Conservation (phyloP, 495 filamentous ascomycete species). For the Margaritispora aquatica region DNA sequence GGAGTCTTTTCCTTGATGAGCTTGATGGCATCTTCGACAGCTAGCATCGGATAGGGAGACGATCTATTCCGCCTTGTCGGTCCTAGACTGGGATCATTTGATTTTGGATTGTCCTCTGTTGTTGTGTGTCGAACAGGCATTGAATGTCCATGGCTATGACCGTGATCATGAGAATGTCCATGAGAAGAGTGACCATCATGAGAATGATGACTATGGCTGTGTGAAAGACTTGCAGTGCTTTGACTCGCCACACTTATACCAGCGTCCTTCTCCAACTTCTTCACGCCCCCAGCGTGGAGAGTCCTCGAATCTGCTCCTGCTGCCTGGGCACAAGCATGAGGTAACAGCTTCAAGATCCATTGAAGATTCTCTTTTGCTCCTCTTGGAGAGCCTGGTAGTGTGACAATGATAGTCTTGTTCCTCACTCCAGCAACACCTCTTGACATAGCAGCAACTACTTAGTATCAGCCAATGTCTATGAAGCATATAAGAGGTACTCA, state of each 20-base stretch:
- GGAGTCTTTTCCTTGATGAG: conserved; percentile 67
- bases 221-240: background rate
- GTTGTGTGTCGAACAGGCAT: conserved; percentile 66
- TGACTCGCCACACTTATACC: conserved; percentile 43
- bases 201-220: conserved; percentile 24
- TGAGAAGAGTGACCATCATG: conserved; percentile 20
- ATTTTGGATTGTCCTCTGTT: conserved; percentile 50
- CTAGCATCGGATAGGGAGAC: conserved; percentile 89
- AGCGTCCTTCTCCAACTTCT: conserved; percentile 79
- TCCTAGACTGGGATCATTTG: conserved; percentile 77
- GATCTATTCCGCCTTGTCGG: conserved; percentile 70
- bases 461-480: conserved; percentile 4
- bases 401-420: conserved; percentile 78
- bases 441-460: conserved; percentile 91
- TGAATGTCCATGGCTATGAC: conserved; percentile 54
- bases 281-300: conserved; percentile 73
- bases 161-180: conserved; percentile 36
- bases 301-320: conserved; percentile 74
- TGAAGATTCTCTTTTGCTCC: conserved; percentile 96
- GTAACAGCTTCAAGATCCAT: conserved; percentile 79
- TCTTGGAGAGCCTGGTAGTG: conserved; percentile 91
- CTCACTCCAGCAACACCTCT: conserved; percentile 87
- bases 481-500: conserved; percentile 37
- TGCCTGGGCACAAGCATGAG: conserved; percentile 89
- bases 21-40: conserved; percentile 73